Percentiles rank a stretch among this genome's conserved stretches.
Conservation (phyloP, 2,329 filamentous ascomycete species). For the Phialocephala subalpina region DNA sequence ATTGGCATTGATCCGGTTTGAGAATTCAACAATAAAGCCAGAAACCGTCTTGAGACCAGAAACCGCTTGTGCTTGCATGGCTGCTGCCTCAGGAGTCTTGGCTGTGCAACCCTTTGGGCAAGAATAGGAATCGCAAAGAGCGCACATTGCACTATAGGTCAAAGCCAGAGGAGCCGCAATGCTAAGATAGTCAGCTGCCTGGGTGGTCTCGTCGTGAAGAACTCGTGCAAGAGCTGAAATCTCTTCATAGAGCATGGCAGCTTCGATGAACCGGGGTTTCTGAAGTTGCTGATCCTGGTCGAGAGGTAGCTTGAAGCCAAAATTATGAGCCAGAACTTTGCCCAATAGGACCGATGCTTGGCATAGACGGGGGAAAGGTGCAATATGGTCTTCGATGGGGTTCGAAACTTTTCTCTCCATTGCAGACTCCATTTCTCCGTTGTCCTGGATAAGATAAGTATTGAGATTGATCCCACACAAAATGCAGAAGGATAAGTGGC, state of each 20-base stretch:
- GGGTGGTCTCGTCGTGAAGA: constrained; percentile 38
- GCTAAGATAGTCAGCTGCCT: constrained; percentile 36
- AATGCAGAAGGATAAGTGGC: too few relatives aligned
- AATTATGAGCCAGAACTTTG: constrained; percentile 45
- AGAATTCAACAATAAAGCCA: constrained; percentile 42
- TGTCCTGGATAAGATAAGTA: constrained; percentile 42
- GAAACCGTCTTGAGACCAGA: constrained; percentile 45
- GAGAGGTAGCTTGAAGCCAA: constrained; percentile 15
- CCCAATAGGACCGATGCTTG: constrained; percentile 48
- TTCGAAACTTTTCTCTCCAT: constrained; percentile 41
- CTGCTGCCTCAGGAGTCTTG: constrained; percentile 35
- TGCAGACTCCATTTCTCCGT: constrained; percentile 45
- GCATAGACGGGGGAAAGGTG: constrained; percentile 59
- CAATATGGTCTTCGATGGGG: constrained; percentile 53
- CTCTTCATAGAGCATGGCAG: constrained; percentile 39
- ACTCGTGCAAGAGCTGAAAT: constrained; percentile 36
- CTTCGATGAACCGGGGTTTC: constrained; percentile 32
- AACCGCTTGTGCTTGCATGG: constrained; percentile 46
- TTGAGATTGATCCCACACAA: constrained; percentile 9
- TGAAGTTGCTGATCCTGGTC: constrained; percentile 32
- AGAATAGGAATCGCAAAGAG: constrained; percentile 49
- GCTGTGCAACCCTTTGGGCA: constrained; percentile 38
- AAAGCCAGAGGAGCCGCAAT: constrained; percentile 39
- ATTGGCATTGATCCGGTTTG: constrained; percentile 37
- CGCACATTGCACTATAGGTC: constrained; percentile 41